A percentile compares a stretch with the other conserved stretches of the same genome.
These are phyloP conservation scores for Solanum neorickii DNA, from an alignment of 257 asterid species.

Conservation along the genomic window DNA sequence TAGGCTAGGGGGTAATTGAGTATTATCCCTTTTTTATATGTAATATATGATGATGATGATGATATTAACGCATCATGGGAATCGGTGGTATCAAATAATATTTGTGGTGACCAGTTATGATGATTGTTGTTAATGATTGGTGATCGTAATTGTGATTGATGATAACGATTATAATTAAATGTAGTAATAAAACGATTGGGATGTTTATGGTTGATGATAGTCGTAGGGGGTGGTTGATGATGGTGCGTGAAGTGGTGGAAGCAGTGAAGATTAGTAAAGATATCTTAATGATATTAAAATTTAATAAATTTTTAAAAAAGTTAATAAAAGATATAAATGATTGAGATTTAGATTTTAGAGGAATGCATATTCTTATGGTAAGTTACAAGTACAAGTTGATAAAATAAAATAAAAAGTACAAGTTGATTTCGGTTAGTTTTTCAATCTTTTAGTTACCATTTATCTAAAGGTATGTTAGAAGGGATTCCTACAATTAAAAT, in stretches of 20 bases:
- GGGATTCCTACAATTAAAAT: background rate
- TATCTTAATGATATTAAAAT: background rate
- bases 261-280: background rate
- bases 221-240: background rate
- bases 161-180: background rate
- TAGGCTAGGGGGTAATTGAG: too few relatives aligned
- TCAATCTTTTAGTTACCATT: background rate
- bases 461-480: background rate
- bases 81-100: background rate
- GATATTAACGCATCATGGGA: background rate
- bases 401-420: background rate
- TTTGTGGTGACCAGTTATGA: background rate
- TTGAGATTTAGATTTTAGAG: background rate
- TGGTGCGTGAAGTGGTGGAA: background rate
- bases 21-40: too few relatives aligned
- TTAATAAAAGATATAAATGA: background rate
- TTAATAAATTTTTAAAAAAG: background rate
- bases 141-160: background rate
- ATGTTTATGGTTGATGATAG: background rate
- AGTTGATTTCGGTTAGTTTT: background rate
- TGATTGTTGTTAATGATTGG: background rate
- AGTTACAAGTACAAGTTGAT: background rate
- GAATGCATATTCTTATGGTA: background rate
- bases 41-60: too few relatives aligned
- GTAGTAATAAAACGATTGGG: background rate